Percentiles rank a stretch among this genome's conserved stretches.
phyloP scores from a whole-genome alignment of 1,284 basidiomycete species.

The Puccinia triticina region DNA sequence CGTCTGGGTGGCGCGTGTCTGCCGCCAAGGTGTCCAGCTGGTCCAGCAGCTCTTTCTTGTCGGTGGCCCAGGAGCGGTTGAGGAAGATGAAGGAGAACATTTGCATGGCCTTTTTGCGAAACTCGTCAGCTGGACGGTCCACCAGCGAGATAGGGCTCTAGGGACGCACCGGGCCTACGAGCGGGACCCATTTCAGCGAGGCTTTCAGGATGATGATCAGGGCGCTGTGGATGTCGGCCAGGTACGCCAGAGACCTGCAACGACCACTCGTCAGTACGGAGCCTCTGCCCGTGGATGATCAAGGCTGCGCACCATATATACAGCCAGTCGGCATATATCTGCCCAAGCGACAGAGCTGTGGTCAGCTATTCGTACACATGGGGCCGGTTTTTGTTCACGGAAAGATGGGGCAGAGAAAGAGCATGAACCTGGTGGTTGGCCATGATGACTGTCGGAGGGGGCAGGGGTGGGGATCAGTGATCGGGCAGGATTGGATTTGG shows the following conservation, averaged over 20 bases:
- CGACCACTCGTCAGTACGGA: not conserved
- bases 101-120: conserved; percentile 78
- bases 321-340: conserved; percentile 85
- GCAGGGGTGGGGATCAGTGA: conserved; percentile 1
- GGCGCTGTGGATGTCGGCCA: conserved; percentile 71
- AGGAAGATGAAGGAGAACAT: conserved; percentile 89
- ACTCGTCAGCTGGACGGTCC: not conserved
- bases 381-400: not conserved
- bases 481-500: not conserved
- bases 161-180: conserved; percentile 77
- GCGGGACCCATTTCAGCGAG: conserved; percentile 80
- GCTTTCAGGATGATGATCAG: conserved; percentile 88
- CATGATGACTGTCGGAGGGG: conserved; percentile 52
- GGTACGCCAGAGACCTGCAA: conserved; percentile 70
- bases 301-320: conserved; percentile 71
- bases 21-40: conserved; percentile 67
- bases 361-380: not conserved
- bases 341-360: not conserved
- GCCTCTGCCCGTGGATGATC: not conserved
- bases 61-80: conserved; percentile 81
- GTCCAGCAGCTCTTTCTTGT: conserved; percentile 69
- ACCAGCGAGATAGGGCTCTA: not conserved
- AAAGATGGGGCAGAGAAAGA: not conserved
- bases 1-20: conserved; percentile 20
- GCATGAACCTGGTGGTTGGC: conserved; percentile 56